phyloP scores from a whole-genome alignment of 345 rosid species.

The Melastoma malabathricum region DNA sequence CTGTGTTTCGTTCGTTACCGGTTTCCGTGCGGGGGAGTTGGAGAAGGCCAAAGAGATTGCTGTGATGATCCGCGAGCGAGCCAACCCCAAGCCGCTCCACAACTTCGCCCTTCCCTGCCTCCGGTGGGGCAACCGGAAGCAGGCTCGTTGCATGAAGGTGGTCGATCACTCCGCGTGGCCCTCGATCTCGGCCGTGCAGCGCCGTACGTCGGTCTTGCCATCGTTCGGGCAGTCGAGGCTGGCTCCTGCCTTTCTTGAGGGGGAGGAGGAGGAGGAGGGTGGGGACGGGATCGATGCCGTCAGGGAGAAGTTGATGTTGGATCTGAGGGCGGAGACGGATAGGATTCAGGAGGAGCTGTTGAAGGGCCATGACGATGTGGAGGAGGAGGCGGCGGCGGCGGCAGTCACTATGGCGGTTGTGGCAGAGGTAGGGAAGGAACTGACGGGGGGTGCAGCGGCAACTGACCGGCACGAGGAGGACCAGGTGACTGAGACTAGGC shows the following conservation, averaged over 20 bases:
- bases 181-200: constrained; percentile 4
- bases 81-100: constrained; percentile 21
- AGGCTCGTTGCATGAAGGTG: constrained; percentile 30
- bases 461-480: constrained; percentile 8
- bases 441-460: constrained; percentile 10
- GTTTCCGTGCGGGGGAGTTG: too few relatives aligned
- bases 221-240: neutral
- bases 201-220: neutral
- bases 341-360: constrained; percentile 19
- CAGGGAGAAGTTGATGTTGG: constrained; percentile 29
- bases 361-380: neutral
- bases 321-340: constrained; percentile 25
- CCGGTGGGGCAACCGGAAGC: constrained; percentile 37
- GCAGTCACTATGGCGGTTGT: constrained; percentile 1
- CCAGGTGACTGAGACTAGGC: constrained; percentile 10
- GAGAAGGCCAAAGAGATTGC: too few relatives aligned
- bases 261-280: constrained; percentile 5
- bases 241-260: neutral
- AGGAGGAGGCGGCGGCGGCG: constrained; percentile 9
- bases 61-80: too few relatives aligned
- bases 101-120: constrained; percentile 37
- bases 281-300: constrained; percentile 55
- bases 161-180: constrained; percentile 3
- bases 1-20: too few relatives aligned
- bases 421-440: constrained; percentile 6